phyloP scores from a whole-genome alignment of 257 asterid genomes.

The Echium plantagineum region DNA sequence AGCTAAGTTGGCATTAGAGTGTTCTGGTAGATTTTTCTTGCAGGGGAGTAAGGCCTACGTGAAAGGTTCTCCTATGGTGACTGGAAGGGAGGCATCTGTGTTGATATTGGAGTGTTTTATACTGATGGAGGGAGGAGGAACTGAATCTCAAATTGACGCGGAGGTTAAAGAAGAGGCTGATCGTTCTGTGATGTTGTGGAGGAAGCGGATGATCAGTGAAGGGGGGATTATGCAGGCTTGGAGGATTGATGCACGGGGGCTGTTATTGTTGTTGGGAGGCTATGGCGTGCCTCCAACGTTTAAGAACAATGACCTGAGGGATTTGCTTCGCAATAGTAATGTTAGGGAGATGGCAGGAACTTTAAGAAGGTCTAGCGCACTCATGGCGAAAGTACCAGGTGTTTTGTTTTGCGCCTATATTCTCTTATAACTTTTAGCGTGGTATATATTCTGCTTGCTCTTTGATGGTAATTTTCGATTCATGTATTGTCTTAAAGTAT shows the following conservation, averaged over 20 bases:
- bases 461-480: too few relatives aligned
- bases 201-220: constrained; percentile 57
- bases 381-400: constrained; percentile 59
- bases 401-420: constrained; percentile 10
- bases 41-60: constrained; percentile 54
- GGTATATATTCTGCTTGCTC: too few relatives aligned
- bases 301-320: constrained; percentile 45
- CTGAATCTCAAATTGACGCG: constrained; percentile 22
- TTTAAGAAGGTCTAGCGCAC: constrained; percentile 40
- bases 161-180: constrained; percentile 45
- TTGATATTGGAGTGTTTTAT: constrained; percentile 59
- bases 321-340: constrained; percentile 44
- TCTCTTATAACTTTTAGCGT: background rate
- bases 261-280: constrained; percentile 58
- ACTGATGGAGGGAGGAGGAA: constrained; percentile 39
- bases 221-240: constrained; percentile 53
- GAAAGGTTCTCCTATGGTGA: constrained; percentile 42
- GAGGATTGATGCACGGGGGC: constrained; percentile 69
- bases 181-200: constrained; percentile 53
- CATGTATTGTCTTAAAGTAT: background rate
- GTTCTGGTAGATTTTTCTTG: constrained; percentile 59
- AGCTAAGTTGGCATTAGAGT: constrained; percentile 49
- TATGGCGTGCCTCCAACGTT: constrained; percentile 51
- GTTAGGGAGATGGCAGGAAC: constrained; percentile 46
- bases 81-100: constrained; percentile 60